phyloP scores from a whole-genome alignment of 768 basidiomycete genomes.

The Pleurotus sapidus region DNA sequence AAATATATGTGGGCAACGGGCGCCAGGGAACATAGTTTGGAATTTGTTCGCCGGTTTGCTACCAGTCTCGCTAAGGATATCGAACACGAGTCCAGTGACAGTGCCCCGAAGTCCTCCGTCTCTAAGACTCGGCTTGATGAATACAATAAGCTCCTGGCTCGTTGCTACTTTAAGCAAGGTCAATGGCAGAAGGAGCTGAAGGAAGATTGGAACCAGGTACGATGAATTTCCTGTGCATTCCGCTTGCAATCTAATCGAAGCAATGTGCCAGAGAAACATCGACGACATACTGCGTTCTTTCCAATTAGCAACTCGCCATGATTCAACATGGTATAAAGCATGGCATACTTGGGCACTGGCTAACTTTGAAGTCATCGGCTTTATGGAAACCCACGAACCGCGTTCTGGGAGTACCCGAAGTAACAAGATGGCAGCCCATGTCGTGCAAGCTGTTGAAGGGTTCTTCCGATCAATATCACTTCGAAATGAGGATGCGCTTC shows the following conservation, averaged over 20 bases:
- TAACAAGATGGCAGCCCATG: slow-evolving; percentile 70
- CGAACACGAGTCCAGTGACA: slow-evolving; percentile 39
- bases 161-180: slow-evolving; percentile 95
- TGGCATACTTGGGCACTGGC: slow-evolving; percentile 99
- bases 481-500: slow-evolving; percentile 85
- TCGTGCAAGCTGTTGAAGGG: slow-evolving; percentile 91
- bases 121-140: slow-evolving; percentile 60
- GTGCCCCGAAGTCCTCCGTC: slow-evolving; percentile 27
- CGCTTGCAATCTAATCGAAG: slow-evolving; percentile 10
- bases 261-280: slow-evolving; percentile 59
- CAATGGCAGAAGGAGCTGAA: slow-evolving; percentile 88
- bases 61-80: slow-evolving; percentile 73
- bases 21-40: slow-evolving; percentile 73
- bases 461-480: slow-evolving; percentile 96
- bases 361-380: slow-evolving; percentile 89
- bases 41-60: slow-evolving; percentile 81
- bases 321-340: slow-evolving; percentile 97
- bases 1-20: slow-evolving; percentile 96
- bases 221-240: slow-evolving; percentile 20
- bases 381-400: slow-evolving; percentile 69
- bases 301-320: slow-evolving; percentile 83
- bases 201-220: slow-evolving; percentile 76
- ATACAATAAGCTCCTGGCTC: slow-evolving; percentile 83
- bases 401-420: slow-evolving; percentile 57
- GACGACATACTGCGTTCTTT: slow-evolving; percentile 85